Evolutionary conservation across 768 basidiomycete genomes (phyloP).

Genomic region (Podaxis pistillaris): DNA sequence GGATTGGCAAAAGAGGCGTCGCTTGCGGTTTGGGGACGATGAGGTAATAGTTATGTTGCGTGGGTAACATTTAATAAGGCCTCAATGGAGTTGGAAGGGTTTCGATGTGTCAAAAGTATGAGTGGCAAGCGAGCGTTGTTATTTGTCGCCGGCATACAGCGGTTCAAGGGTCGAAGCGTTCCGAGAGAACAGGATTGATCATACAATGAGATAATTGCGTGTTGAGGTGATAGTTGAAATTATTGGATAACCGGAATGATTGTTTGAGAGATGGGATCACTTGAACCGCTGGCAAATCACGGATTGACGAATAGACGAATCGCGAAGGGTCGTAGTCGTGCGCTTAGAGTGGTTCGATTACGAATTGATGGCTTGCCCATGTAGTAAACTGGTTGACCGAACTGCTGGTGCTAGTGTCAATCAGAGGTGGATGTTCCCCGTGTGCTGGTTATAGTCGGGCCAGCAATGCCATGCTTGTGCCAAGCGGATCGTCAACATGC

Average conservation of each 20-base stretch:
- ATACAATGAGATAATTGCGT: neutral
- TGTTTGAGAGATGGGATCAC: neutral
- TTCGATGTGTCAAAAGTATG: neutral
- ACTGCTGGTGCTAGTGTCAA: neutral
- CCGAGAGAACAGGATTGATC: conserved; percentile 1
- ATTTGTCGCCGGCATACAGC: neutral
- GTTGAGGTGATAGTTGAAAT: neutral
- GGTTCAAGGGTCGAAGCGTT: neutral
- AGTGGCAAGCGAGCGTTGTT: neutral
- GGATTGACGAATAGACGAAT: neutral
- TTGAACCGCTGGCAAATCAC: conserved; percentile 4
- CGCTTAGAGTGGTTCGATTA: neutral
- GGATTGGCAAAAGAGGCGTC: neutral
- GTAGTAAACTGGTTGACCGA: neutral
- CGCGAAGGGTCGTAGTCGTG: neutral
- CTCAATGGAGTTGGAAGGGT: neutral
- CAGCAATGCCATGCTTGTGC: neutral
- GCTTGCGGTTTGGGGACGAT: neutral
- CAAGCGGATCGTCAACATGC: neutral
- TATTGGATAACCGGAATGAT: conserved; percentile 10
- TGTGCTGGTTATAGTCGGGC: neutral
- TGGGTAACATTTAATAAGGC: neutral
- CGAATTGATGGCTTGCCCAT: neutral
- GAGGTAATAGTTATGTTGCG: neutral
- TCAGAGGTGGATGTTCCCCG: neutral